Conservation (phyloP, 768 basidiomycete species). For the Leccinum variicolor region DNA sequence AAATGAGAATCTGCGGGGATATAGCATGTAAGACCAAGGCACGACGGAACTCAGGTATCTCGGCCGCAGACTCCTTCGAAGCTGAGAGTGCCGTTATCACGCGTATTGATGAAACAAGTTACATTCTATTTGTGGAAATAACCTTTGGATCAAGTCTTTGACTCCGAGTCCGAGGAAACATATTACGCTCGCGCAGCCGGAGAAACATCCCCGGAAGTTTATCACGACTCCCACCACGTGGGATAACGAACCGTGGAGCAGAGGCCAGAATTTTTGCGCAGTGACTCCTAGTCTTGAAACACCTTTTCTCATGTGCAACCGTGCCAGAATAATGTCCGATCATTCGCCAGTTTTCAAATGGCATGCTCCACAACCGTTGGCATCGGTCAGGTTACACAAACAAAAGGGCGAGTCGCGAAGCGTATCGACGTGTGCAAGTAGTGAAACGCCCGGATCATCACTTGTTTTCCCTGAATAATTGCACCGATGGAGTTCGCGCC, state of each 20-base stretch:
- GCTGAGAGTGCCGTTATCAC: not conserved
- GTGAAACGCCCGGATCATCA: not conserved
- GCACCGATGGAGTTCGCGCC: not conserved
- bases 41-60: not conserved
- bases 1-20: not conserved
- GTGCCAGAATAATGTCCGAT: not conserved
- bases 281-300: not conserved
- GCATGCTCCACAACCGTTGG: not conserved
- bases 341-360: not conserved
- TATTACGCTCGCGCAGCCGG: not conserved
- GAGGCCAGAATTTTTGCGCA: not conserved
- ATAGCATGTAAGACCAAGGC: not conserved
- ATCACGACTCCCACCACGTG: not conserved
- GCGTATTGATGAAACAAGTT: not conserved
- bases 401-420: not conserved
- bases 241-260: not conserved
- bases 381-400: not conserved
- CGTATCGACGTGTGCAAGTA: not conserved
- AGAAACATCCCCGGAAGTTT: not conserved
- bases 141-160: not conserved
- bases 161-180: not conserved
- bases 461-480: not conserved
- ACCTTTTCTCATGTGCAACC: not conserved
- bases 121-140: not conserved
- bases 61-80: not conserved